These are phyloP conservation scores for Tetrapisispora pingtungensis DNA, from an alignment of 805 yeast species.

Conservation along the genomic window DNA sequence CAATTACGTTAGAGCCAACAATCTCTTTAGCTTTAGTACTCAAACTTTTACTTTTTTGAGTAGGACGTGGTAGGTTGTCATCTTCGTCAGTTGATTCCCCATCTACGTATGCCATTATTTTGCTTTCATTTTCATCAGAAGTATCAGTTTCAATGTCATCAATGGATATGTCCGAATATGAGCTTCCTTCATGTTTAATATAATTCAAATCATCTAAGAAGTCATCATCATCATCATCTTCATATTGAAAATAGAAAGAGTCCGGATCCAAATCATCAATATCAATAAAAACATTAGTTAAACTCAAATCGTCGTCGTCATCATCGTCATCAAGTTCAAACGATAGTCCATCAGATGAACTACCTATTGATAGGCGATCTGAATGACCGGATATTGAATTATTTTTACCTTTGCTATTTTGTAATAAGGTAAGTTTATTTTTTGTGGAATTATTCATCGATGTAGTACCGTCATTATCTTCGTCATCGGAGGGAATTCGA, in stretches of 20 bases:
- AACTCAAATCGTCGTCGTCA: conserved; percentile 31
- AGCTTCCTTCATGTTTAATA: conserved; percentile 28
- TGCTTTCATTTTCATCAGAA: conserved; percentile 13
- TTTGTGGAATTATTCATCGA: too few species aligned
- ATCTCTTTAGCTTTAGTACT: conserved; percentile 88
- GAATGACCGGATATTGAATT: neutral
- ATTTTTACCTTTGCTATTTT: conserved; percentile 20
- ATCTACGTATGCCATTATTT: conserved; percentile 36
- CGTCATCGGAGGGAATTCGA: conserved; percentile 28
- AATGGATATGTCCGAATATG: conserved; percentile 7
- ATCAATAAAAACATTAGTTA: conserved; percentile 32
- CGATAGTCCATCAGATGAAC: conserved; percentile 7
- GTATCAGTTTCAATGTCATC: conserved; percentile 6
- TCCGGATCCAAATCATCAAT: conserved; percentile 32
- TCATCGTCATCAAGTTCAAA: conserved; percentile 23
- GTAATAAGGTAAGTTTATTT: conserved; percentile 13
- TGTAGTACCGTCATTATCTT: conserved; percentile 11
- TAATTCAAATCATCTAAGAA: conserved; percentile 36
- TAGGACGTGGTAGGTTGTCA: conserved; percentile 62
- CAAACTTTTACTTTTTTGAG: conserved; percentile 41
- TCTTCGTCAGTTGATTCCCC: conserved; percentile 96
- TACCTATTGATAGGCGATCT: neutral
- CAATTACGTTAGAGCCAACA: conserved; percentile 74
- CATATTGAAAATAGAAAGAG: conserved; percentile 28
- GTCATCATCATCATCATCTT: conserved; percentile 40